Evolutionary conservation across 768 basidiomycete species (phyloP).

Genomic region (Daedaleopsis sinensis): DNA sequence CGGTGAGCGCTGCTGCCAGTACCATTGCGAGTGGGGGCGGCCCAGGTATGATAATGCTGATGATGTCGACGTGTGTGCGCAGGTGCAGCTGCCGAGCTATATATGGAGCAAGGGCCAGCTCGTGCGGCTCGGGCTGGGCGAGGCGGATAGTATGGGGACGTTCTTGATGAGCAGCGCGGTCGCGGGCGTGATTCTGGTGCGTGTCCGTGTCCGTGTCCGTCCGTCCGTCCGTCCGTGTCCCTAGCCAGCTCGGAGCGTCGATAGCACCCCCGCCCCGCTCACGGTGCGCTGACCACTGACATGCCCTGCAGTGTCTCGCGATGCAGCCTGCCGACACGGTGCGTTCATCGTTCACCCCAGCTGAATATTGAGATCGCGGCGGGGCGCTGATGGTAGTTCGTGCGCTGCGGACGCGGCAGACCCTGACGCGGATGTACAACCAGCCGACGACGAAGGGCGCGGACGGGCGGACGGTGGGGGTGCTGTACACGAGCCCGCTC

Average conservation of each 20-base stretch:
- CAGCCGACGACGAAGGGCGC: conserved; percentile 79
- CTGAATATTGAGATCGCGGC: background rate
- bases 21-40: too few relatives aligned
- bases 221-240: background rate
- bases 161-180: conserved; percentile 87
- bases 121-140: conserved; percentile 64
- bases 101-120: conserved; percentile 89
- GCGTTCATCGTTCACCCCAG: too few relatives aligned
- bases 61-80: conserved; percentile 4
- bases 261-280: too few relatives aligned
- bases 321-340: conserved; percentile 97
- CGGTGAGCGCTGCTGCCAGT: conserved; percentile 46
- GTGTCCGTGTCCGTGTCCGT: conserved; percentile 50
- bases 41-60: background rate
- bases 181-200: conserved; percentile 81
- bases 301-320: conserved; percentile 61
- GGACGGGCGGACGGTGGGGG: conserved; percentile 71
- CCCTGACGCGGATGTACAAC: conserved; percentile 92
- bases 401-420: background rate
- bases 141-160: conserved; percentile 80
- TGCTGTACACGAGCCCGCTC: conserved; percentile 90
- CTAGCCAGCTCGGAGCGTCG: background rate
- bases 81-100: conserved; percentile 96
- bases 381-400: background rate
- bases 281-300: conserved; percentile 2